These are phyloP conservation scores for Calophaca sinica DNA, from an alignment of 306 rosid genomes.

Conservation along the genomic window DNA sequence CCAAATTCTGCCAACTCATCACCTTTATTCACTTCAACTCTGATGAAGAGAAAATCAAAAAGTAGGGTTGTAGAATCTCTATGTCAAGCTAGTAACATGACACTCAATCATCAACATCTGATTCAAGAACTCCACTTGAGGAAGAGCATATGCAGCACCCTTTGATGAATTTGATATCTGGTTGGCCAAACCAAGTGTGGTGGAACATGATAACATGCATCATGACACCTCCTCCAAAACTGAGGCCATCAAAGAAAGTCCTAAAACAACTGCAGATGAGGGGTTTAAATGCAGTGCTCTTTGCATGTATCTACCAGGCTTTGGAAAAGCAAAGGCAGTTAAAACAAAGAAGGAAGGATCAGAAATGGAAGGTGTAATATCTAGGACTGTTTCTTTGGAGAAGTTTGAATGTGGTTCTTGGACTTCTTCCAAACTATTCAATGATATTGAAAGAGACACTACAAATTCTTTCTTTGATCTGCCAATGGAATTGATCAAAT, in stretches of 20 bases:
- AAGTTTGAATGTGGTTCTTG: conserved; percentile 91
- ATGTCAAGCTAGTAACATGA: conserved; percentile 38
- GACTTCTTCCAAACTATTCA: conserved; percentile 58
- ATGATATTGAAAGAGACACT: conserved; percentile 55
- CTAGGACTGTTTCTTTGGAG: conserved; percentile 74
- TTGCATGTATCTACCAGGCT: conserved; percentile 71
- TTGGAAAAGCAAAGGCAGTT: conserved; percentile 65
- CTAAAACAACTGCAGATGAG: conserved; percentile 36
- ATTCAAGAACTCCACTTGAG: conserved; percentile 48
- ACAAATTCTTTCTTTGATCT: conserved; percentile 66
- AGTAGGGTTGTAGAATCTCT: conserved; percentile 44
- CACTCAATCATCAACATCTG: conserved; percentile 30
- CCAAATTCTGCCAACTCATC: conserved; percentile 73
- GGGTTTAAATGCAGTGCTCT: conserved; percentile 73
- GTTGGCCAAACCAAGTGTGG: conserved; percentile 47
- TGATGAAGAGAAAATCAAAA: conserved; percentile 54
- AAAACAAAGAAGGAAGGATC: conserved; percentile 51
- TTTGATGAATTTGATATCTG: conserved; percentile 69
- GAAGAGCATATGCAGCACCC: conserved; percentile 51
- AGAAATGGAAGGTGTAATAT: conserved; percentile 48
- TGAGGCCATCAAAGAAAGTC: background rate
- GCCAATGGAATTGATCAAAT: conserved; percentile 72
- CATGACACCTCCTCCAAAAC: conserved; percentile 37
- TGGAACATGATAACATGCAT: conserved; percentile 5
- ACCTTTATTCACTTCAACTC: conserved; percentile 48